Evolutionary conservation across 148 eudicot species (phyloP), one percentile per base, ranked within the genome.

Genomic region (Diospyros lotus): DNA sequence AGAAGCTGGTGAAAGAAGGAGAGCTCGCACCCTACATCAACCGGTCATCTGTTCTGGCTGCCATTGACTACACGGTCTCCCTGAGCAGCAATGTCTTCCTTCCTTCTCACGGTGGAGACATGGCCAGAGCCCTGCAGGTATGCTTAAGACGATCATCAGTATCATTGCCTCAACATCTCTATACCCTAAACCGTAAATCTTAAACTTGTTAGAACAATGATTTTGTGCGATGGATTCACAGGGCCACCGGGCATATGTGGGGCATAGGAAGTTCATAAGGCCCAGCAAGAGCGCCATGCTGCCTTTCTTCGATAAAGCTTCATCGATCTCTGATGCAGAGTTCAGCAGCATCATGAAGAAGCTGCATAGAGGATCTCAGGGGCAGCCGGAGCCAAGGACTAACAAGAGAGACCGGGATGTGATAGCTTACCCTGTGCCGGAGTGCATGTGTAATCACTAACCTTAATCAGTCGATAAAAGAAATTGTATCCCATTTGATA

Each of bases 161-260:
- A 39, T 6, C 28, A 59, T 12, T 46, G 18, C 41, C 0, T 28
- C 28, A 28, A 28, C 28, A 28, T 28, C 28, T 28, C 28, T 28
- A 28, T 28, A 28, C 28, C 0, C 28, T 28, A 28, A 28, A 28
- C 28, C 0, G 28, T 28, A 28, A 28, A 28, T 28, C 28, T 28
- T 28, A 28, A 28, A 28, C 28, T 28, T 28, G 28, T 28, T 28
- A 0, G 28, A 28, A 28, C 0, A 0, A 28, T 28, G 28, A 28
- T 28, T 28, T 28, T 28, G 28, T 28, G 28, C 28, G 28, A 44
- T 41, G 13, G n/a, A 9, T 12, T 69, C 14, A 58, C 76, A 92
- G 94, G 95, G 97, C 51, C 97, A 90, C 55, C 85, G 93, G 8
- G 93, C 95, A 9, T 93, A 90, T 38, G 77, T 89, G 39, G 93